Conservation (phyloP, 2,329 filamentous ascomycete species). For the Lasiodiplodia gonubiensis region DNA sequence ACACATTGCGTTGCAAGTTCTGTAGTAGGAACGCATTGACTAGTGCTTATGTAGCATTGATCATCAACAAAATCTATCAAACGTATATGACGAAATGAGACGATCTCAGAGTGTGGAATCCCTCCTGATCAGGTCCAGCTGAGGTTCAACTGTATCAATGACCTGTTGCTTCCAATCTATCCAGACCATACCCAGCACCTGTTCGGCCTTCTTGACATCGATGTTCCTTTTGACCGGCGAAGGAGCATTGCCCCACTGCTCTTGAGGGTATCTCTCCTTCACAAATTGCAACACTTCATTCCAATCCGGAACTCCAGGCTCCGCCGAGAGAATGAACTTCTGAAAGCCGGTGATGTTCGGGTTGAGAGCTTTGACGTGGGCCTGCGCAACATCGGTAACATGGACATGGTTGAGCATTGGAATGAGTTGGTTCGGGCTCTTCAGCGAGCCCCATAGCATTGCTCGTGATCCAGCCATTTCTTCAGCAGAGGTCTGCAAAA, state of each 20-base stretch:
- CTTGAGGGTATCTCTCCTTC: conserved; percentile 31
- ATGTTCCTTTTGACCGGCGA: conserved; percentile 25
- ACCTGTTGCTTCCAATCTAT: conserved; percentile 17
- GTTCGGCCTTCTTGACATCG: conserved; percentile 31
- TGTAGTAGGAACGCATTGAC: not conserved
- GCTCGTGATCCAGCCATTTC: conserved; percentile 34
- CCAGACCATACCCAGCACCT: conserved; percentile 32
- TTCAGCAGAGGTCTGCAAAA: conserved; percentile 32
- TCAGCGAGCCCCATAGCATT: conserved; percentile 31
- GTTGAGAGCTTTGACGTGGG: conserved; percentile 34
- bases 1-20: too few relatives aligned
- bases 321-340: conserved; percentile 30
- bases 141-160: conserved; percentile 20
- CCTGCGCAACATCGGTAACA: conserved; percentile 37
- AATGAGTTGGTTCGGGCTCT: conserved; percentile 30
- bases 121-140: not conserved
- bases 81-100: not conserved
- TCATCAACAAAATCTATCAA: not conserved
- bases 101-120: not conserved
- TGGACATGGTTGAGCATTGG: conserved; percentile 33
- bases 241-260: conserved; percentile 30
- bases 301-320: conserved; percentile 31
- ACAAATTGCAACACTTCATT: conserved; percentile 31
- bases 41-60: not conserved
- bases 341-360: conserved; percentile 29